These are phyloP conservation scores for Rosa lucieae DNA, from an alignment of 306 rosid species.

Conservation along the genomic window DNA sequence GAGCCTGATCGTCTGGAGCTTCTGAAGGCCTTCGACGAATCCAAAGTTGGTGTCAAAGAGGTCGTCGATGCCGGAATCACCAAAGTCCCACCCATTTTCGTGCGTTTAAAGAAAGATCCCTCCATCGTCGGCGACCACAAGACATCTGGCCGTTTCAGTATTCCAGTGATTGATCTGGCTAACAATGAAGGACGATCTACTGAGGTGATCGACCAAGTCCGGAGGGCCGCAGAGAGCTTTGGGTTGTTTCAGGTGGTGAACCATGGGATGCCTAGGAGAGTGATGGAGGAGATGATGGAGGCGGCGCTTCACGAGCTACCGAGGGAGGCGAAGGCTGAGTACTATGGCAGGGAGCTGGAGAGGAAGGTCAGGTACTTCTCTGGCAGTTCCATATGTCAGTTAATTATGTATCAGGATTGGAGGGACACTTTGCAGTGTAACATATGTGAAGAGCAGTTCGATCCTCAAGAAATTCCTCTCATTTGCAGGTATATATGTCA, in stretches of 20 bases:
- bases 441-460: slow-evolving; percentile 31
- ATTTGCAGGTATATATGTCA: slow-evolving; percentile 23
- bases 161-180: slow-evolving; percentile 32
- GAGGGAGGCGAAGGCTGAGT: slow-evolving; percentile 35
- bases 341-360: slow-evolving; percentile 28
- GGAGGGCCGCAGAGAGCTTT: slow-evolving; percentile 28
- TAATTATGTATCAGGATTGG: slow-evolving; percentile 41
- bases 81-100: slow-evolving; percentile 43
- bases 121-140: background rate
- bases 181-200: background rate
- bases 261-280: slow-evolving; percentile 29
- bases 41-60: slow-evolving; percentile 51
- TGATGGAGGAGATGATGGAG: slow-evolving; percentile 31
- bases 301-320: slow-evolving; percentile 49
- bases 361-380: slow-evolving; percentile 34
- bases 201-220: slow-evolving; percentile 21
- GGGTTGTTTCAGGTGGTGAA: slow-evolving; percentile 56
- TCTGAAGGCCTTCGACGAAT: slow-evolving; percentile 45
- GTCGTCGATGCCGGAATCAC: slow-evolving; percentile 41
- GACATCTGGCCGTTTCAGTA: background rate
- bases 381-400: slow-evolving; percentile 27
- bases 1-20: slow-evolving; percentile 12
- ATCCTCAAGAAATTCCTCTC: slow-evolving; percentile 17
- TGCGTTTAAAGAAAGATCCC: slow-evolving; percentile 1
- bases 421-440: slow-evolving; percentile 41